Conservation (phyloP, 164 flowering plant genomes). For the Berberis thunbergii region DNA sequence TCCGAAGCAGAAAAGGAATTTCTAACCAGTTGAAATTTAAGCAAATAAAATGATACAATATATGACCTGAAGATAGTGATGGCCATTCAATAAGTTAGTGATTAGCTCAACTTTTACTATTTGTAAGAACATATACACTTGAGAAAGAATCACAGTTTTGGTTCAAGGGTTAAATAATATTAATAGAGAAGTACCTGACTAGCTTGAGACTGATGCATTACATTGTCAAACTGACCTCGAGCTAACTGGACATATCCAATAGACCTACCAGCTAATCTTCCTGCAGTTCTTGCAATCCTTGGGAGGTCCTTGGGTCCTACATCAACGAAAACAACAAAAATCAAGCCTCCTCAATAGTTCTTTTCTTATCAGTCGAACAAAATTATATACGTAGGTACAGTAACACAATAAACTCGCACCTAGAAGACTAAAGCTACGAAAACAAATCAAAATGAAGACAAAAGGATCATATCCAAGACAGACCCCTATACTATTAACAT, state of each 20-base stretch:
- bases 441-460: no score
- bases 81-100: no score
- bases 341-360: not conserved
- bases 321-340: conserved; percentile 1
- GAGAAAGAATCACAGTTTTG: not conserved
- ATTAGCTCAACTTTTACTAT: no score
- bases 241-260: conserved; percentile 81
- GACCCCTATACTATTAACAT: no score
- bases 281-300: conserved; percentile 67
- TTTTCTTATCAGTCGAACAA: no score
- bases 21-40: not conserved
- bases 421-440: no score
- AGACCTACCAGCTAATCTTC: conserved; percentile 80
- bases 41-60: not conserved
- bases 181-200: conserved; percentile 44
- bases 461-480: no score
- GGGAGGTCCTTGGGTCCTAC: conserved; percentile 94
- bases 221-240: conserved; percentile 82
- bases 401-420: no score
- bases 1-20: not conserved
- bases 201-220: conserved; percentile 85
- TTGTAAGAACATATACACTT: not conserved
- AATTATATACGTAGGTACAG: no score
- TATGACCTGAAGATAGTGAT: not conserved
- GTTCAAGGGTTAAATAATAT: not conserved